Base-by-base conservation (phyloP, 2,329 filamentous ascomycete species). In the Aspergillus sp. region DNA sequence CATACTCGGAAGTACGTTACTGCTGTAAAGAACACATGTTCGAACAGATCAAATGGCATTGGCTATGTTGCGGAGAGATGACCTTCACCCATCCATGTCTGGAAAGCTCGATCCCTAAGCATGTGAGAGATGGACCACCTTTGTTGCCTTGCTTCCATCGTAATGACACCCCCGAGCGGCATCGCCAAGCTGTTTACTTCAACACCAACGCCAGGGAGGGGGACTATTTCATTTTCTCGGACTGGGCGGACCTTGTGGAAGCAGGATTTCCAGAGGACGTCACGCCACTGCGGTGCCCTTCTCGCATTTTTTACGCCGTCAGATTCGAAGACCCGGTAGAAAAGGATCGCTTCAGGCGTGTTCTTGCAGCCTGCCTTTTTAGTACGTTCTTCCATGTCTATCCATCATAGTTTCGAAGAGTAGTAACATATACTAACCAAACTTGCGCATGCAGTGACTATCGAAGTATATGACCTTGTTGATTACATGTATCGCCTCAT, bases 141-240 rank as follows among this genome's bases (percentile, higher is more conserved):
- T 37, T 64, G 19, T 44, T 67, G 32, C 61, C 59, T 5, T 53
- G 48, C 31, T 34, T 57, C 26, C 56, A 62, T 37, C 35, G 35
- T 3, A 60, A 58, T 45, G 60, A 67, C 41, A 57, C 49, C 1
- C 57, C 62, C 29, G 66, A 68, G 48, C 60, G 65, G 7, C 62
- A 66, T 45, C 60, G 64, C 9, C 64, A 67, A 43, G 60, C 62
- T 1, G 41, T 67, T 12, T 56, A 54, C 44, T 62, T 65, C 45
- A 56, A 50, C 33, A 48, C 48, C 27, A 52, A 56, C n/a, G 27
- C 34, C 3, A 26, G 44, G 2, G 37, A 40, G 30, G 64, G 60
- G 6, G 64, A 67, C 31, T 67, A 67, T 42, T 66, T 66, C 43
- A 48, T 67, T n/a, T 67, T 67, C 43, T 46, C 54, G 4, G 61